phyloP scores from a whole-genome alignment of 2,329 filamentous ascomycete genomes.

The Penicillium verrucosum region DNA sequence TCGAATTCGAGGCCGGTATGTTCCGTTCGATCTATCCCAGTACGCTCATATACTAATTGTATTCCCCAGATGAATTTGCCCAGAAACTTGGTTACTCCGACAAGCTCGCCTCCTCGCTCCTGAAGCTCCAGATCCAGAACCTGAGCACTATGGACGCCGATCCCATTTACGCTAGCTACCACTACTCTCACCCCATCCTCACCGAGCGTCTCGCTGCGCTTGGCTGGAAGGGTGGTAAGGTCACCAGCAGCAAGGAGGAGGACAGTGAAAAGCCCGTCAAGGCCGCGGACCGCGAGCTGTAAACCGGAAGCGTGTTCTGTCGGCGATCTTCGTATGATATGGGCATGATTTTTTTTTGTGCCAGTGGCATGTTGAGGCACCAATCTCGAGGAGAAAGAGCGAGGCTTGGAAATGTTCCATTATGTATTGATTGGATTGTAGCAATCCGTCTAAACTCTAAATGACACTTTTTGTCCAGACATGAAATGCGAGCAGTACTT shows the following conservation, averaged over 20 bases:
- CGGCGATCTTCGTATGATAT: not conserved
- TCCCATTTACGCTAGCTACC: slow-evolving; percentile 97
- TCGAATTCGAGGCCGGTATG: slow-evolving; percentile 88
- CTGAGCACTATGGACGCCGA: slow-evolving; percentile 98
- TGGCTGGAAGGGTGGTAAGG: slow-evolving; percentile 69
- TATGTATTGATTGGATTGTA: slow-evolving; percentile 11
- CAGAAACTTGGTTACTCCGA: slow-evolving; percentile 75
- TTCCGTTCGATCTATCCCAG: slow-evolving; percentile 5
- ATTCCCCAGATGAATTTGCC: slow-evolving; percentile 70
- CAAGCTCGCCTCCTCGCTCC: slow-evolving; percentile 80
- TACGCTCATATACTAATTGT: slow-evolving; percentile 19
- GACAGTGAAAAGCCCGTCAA: slow-evolving; percentile 62
- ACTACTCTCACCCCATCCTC: slow-evolving; percentile 96
- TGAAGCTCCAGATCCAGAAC: slow-evolving; percentile 98
- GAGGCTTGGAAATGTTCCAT: slow-evolving; percentile 5
- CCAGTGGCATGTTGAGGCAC: not conserved
- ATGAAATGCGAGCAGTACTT: slow-evolving; percentile 15
- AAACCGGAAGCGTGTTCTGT: slow-evolving; percentile 24
- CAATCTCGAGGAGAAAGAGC: not conserved
- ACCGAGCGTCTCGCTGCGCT: slow-evolving; percentile 89
- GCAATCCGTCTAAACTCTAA: slow-evolving; percentile 6
- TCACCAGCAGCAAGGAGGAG: slow-evolving; percentile 48
- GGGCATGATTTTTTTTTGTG: not conserved
- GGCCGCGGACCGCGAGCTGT: slow-evolving; percentile 74
- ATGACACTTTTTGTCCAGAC: slow-evolving; percentile 20